These are phyloP conservation scores for Mortierella alpina DNA, from an alignment of 192 early-diverging fungal genomes.

Conservation along the genomic window DNA sequence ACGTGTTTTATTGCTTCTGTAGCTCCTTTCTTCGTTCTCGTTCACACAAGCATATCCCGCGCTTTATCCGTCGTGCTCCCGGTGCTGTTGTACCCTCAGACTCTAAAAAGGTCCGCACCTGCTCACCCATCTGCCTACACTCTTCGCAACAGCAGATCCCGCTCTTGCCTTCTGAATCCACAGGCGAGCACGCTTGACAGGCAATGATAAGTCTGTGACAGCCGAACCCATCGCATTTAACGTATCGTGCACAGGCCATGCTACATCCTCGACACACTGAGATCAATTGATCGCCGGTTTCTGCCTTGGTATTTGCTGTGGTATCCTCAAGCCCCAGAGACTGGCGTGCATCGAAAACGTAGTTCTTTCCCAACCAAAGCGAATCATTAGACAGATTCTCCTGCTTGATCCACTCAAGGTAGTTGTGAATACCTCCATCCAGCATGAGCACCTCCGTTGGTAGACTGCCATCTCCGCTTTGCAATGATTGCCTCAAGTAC, in stretches of 20 bases:
- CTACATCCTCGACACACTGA: slow-evolving; percentile 55
- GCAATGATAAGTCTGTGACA: slow-evolving; percentile 66
- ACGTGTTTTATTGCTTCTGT: slow-evolving; percentile 4
- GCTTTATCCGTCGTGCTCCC: slow-evolving; percentile 20
- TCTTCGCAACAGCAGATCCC: slow-evolving; percentile 55
- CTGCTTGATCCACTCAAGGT: slow-evolving; percentile 73
- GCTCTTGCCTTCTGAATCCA: slow-evolving; percentile 3
- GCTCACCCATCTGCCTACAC: slow-evolving; percentile 46
- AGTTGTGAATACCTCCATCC: slow-evolving; percentile 79
- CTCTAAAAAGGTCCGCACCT: slow-evolving; percentile 15
- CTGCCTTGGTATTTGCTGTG: background rate
- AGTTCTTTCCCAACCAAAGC: slow-evolving; percentile 74
- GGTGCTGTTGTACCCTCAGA: background rate
- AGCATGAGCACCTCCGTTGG: slow-evolving; percentile 68
- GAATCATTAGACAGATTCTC: slow-evolving; percentile 31
- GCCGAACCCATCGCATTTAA: slow-evolving; percentile 60
- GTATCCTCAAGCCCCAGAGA: slow-evolving; percentile 44
- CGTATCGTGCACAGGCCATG: slow-evolving; percentile 53
- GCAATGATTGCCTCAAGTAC: slow-evolving; percentile 61
- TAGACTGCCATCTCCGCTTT: slow-evolving; percentile 13
- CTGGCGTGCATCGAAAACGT: slow-evolving; percentile 80
- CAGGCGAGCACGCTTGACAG: slow-evolving; percentile 51
- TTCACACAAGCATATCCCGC: slow-evolving; percentile 49
- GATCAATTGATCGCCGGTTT: slow-evolving; percentile 21
- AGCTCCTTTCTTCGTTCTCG: slow-evolving; percentile 18